Conservation (phyloP, 1,139 yeast genomes). For the Yamadazyma diospyri region DNA sequence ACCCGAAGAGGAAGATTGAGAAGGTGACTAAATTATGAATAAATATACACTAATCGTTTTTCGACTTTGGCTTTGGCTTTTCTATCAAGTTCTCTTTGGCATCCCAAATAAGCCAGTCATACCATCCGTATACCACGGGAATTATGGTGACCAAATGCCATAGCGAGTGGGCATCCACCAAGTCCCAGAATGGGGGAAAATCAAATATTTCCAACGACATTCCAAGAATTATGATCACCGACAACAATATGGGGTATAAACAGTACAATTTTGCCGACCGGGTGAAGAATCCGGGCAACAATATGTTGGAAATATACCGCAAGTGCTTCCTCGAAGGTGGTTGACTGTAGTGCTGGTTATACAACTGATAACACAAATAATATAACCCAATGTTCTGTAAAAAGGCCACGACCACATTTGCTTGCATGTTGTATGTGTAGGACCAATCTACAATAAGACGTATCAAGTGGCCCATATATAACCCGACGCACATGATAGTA, state of each 20-base stretch:
- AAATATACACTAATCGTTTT: slow-evolving; percentile 4
- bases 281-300: slow-evolving; percentile 33
- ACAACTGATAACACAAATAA: slow-evolving; percentile 30
- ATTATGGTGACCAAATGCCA: slow-evolving; percentile 85
- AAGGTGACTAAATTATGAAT: background rate
- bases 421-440: slow-evolving; percentile 91
- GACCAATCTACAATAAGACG: slow-evolving; percentile 77
- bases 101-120: slow-evolving; percentile 50
- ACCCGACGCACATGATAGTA: slow-evolving; percentile 38
- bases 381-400: slow-evolving; percentile 57
- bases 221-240: slow-evolving; percentile 60
- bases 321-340: slow-evolving; percentile 20
- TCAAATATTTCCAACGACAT: slow-evolving; percentile 89
- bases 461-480: slow-evolving; percentile 61
- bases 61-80: slow-evolving; percentile 3
- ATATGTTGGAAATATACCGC: slow-evolving; percentile 22
- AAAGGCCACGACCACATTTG: slow-evolving; percentile 75
- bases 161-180: slow-evolving; percentile 87
- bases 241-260: slow-evolving; percentile 38
- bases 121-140: slow-evolving; percentile 51
- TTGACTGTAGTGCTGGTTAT: slow-evolving; percentile 26
- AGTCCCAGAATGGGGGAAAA: slow-evolving; percentile 67
- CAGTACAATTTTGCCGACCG: slow-evolving; percentile 39
- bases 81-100: slow-evolving; percentile 25
- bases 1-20: slow-evolving; percentile 24